Conservation (phyloP, 2,329 filamentous ascomycete genomes). For the Arachnomyces sp. region DNA sequence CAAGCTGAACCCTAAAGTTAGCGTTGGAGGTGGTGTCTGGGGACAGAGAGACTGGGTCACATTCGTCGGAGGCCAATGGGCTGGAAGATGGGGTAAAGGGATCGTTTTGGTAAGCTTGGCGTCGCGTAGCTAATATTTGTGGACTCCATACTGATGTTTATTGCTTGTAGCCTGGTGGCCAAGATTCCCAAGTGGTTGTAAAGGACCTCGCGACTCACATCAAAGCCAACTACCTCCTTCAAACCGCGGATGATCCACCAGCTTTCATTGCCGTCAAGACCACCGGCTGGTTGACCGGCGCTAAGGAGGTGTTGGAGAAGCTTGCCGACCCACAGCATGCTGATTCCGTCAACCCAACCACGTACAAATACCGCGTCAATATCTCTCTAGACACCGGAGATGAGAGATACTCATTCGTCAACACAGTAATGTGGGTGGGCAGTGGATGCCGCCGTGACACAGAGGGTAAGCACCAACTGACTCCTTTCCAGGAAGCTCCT, state of each 20-base stretch:
- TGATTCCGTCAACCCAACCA: constrained; percentile 41
- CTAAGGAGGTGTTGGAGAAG: constrained; percentile 43
- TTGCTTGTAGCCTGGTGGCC: constrained; percentile 37
- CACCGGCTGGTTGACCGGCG: constrained; percentile 42
- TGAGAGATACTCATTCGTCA: constrained; percentile 42
- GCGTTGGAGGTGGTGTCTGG: constrained; percentile 40
- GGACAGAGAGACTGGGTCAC: constrained; percentile 47
- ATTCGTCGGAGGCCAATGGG: constrained; percentile 46
- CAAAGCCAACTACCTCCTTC: constrained; percentile 40
- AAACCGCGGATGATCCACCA: constrained; percentile 44
- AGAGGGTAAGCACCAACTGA: constrained; percentile 31
- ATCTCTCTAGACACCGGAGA: constrained; percentile 44
- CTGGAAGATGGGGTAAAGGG: constrained; percentile 46
- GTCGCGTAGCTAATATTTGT: constrained; percentile 11
- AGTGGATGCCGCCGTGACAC: constrained; percentile 41
- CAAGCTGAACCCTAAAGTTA: constrained; percentile 45
- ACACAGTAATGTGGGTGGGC: constrained; percentile 44
- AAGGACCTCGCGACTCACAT: constrained; percentile 42
- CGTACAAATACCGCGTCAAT: constrained; percentile 43
- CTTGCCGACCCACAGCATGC: constrained; percentile 37
- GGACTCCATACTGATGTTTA: neutral
- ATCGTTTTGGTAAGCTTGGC: constrained; percentile 36
- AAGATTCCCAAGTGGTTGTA: constrained; percentile 43
- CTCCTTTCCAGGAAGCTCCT: too few species aligned
- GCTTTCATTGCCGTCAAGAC: constrained; percentile 42